Conservation (phyloP, 78 protist species). For the Paratrimastix pyriformis region DNA sequence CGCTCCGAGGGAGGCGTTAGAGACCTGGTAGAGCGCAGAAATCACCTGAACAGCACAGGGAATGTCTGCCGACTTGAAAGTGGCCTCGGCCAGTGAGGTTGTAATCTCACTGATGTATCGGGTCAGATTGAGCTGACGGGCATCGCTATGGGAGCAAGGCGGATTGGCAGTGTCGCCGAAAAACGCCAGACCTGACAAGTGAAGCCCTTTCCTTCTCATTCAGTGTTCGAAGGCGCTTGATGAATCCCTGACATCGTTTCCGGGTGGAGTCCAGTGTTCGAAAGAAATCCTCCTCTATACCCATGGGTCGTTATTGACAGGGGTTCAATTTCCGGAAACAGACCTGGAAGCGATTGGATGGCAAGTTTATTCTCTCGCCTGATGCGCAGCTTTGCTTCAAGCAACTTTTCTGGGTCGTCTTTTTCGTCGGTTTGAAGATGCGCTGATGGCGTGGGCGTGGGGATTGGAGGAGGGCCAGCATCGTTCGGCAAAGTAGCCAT, state of each 20-base stretch:
- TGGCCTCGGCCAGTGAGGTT: neutral
- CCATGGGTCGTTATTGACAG: too few species aligned
- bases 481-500: too few species aligned
- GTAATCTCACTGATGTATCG: slow-evolving; percentile 8
- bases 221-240: neutral
- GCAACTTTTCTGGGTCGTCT: too few species aligned
- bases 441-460: too few species aligned
- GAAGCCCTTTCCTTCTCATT: neutral
- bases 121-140: slow-evolving; percentile 13
- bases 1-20: too few species aligned
- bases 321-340: too few species aligned
- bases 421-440: too few species aligned
- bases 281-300: slow-evolving; percentile 8
- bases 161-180: neutral
- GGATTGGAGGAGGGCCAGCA: too few species aligned
- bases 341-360: too few species aligned
- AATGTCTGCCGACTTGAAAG: neutral
- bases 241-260: slow-evolving; percentile 2
- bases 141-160: neutral
- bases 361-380: too few species aligned
- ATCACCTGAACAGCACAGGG: neutral
- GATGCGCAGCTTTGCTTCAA: too few species aligned
- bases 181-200: neutral
- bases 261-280: slow-evolving; percentile 9
- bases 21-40: slow-evolving; percentile 7